These are phyloP conservation scores for Venturia oleaginea DNA, from an alignment of 2,329 filamentous ascomycete species.

Conservation along the genomic window DNA sequence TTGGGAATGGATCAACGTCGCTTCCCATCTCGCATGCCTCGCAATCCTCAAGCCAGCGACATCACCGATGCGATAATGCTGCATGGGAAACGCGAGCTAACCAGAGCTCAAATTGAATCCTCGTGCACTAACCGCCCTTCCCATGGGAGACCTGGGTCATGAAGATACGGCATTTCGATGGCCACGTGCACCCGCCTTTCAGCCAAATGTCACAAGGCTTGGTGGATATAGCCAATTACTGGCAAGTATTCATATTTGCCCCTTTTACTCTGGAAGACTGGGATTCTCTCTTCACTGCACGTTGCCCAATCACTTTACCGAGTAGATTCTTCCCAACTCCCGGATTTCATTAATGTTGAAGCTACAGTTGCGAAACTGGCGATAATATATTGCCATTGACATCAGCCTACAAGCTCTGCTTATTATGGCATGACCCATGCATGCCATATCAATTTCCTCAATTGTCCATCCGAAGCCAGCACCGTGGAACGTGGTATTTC, in stretches of 20 bases:
- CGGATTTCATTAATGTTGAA: too few species aligned
- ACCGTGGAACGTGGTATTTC: not conserved
- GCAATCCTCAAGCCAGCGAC: not conserved
- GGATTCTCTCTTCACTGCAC: not conserved
- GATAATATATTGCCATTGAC: not conserved
- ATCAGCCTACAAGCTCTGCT: not conserved
- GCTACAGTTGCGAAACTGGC: too few species aligned
- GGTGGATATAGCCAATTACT: not conserved
- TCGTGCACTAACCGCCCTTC: not conserved
- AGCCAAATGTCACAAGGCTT: not conserved
- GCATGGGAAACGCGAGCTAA: not conserved
- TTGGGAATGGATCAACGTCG: not conserved
- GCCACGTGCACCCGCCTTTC: not conserved
- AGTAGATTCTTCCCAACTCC: not conserved
- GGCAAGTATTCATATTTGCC: not conserved
- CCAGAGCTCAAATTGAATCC: not conserved
- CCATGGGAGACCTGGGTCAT: not conserved
- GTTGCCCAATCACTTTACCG: not conserved
- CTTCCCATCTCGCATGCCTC: too few species aligned
- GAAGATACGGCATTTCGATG: not conserved
- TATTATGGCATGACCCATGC: not conserved
- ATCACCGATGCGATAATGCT: not conserved
- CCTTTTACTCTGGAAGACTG: not conserved
- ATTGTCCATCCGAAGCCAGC: not conserved
- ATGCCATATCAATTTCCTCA: not conserved